Evolutionary conservation across 2,329 filamentous ascomycete genomes (phyloP), one percentile per base, ranked within the genome.

Genomic region (Calonectria hongkongensis): DNA sequence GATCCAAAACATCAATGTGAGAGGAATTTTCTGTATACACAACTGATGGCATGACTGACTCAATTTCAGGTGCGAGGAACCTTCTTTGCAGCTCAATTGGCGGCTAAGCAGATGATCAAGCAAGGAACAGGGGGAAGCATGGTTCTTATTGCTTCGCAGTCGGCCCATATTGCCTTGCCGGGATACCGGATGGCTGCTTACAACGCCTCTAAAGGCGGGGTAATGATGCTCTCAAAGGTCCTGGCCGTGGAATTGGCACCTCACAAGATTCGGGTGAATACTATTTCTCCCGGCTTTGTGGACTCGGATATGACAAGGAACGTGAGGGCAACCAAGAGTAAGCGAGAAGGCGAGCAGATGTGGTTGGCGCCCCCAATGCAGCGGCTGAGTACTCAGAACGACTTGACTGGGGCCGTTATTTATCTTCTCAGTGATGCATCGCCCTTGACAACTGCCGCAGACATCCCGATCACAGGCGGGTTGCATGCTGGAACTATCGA

Each of bases 381-480:
- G 70, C 79, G 85, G 8, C 75, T 87, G 18, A 85, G 85, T 54
- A 85, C 79, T 0, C 82, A 84, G 71, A 84, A 85, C 33, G 86
- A 88, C 73, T 80, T 88, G 4, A 85, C 84, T 0, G 83, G 82
- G 1, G 84, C 86, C 1, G 83, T 85, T 4, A 79, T 86, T 10
- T 88, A 87, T 71, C 76, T 87, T 18, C 73, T 88, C 28, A 85
- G 84, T 56, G 86, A 88, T 75, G 86, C 85, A 9, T 79, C 85
- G 25, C 78, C 80, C 15, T 84, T 85, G 73, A 87, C 85, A 4
- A 87, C 86, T 0, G 85, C 83, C 2, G 81, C 84, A 2, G 86
- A 88, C 71, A 85, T 88, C 70, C 79, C 80, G 4, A 85, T 88
- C 28, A 87, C 85, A 2, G 87, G 87, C 3, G 87, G 86, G 1